Evolutionary conservation across 2,329 filamentous ascomycete genomes (phyloP).

Genomic region (Colletotrichum simmondsii): DNA sequence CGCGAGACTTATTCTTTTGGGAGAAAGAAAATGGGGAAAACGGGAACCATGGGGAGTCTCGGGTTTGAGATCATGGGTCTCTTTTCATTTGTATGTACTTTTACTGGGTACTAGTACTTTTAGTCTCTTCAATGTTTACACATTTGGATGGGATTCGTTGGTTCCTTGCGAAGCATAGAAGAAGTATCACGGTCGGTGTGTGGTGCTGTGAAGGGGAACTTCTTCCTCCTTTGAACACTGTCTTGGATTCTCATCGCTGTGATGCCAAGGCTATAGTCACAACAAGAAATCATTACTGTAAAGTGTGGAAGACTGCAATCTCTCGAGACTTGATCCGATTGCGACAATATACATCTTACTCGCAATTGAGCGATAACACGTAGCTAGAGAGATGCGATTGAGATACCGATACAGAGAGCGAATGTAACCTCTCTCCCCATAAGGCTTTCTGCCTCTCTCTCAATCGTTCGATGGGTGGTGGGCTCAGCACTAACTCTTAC

Average conservation of each 20-base stretch:
- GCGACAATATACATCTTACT: too few species aligned
- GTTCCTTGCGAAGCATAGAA: too few species aligned
- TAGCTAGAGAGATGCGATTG: background rate
- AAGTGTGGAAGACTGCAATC: background rate
- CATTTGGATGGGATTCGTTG: background rate
- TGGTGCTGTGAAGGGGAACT: too few species aligned
- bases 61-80: background rate
- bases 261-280: background rate
- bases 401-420: background rate
- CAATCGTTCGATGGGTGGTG: too few species aligned
- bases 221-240: background rate
- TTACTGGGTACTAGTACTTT: background rate
- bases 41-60: constrained; percentile 4
- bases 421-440: background rate
- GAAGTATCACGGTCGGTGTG: too few species aligned
- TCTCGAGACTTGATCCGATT: too few species aligned
- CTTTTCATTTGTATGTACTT: background rate
- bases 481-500: background rate
- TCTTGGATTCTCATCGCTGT: background rate
- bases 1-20: background rate
- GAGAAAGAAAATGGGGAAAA: background rate
- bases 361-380: too few species aligned
- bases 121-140: background rate
- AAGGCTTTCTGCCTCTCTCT: too few species aligned
- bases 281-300: background rate